phyloP scores from a whole-genome alignment of 2,329 filamentous ascomycete genomes.

The Albophoma yamanashiensis region DNA sequence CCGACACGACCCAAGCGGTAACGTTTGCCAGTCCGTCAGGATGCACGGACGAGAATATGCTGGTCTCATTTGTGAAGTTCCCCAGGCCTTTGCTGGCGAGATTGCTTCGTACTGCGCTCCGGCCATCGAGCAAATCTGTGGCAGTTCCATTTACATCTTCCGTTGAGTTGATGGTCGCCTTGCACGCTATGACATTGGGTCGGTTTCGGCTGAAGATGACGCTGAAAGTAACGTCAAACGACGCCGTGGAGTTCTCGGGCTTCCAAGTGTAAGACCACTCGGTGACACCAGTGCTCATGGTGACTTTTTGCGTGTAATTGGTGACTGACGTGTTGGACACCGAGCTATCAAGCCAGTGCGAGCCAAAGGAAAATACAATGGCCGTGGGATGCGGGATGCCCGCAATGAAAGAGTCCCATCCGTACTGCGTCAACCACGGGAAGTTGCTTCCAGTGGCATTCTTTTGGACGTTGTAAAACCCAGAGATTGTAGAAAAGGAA shows the following conservation, averaged over 20 bases:
- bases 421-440: constrained; percentile 52
- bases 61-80: constrained; percentile 41
- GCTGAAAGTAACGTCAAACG: constrained; percentile 33
- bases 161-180: constrained; percentile 48
- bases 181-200: constrained; percentile 58
- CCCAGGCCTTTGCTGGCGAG: constrained; percentile 27
- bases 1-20: constrained; percentile 42
- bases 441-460: constrained; percentile 52
- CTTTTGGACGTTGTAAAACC: constrained; percentile 53
- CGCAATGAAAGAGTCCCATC: constrained; percentile 54
- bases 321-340: constrained; percentile 48
- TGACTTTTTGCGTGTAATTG: constrained; percentile 48
- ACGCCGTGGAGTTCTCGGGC: constrained; percentile 24
- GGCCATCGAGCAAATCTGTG: constrained; percentile 58
- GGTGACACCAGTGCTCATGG: constrained; percentile 51
- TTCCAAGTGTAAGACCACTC: constrained; percentile 59
- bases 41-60: constrained; percentile 54
- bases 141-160: constrained; percentile 43
- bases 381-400: constrained; percentile 52
- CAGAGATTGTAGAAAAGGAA: constrained; percentile 56
- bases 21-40: constrained; percentile 52
- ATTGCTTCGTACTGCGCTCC: constrained; percentile 53
- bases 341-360: constrained; percentile 47
- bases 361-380: constrained; percentile 39
- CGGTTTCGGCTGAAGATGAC: constrained; percentile 25